phyloP scores from a whole-genome alignment of 2,329 filamentous ascomycete genomes.

The Tolypocladium guangdongense region DNA sequence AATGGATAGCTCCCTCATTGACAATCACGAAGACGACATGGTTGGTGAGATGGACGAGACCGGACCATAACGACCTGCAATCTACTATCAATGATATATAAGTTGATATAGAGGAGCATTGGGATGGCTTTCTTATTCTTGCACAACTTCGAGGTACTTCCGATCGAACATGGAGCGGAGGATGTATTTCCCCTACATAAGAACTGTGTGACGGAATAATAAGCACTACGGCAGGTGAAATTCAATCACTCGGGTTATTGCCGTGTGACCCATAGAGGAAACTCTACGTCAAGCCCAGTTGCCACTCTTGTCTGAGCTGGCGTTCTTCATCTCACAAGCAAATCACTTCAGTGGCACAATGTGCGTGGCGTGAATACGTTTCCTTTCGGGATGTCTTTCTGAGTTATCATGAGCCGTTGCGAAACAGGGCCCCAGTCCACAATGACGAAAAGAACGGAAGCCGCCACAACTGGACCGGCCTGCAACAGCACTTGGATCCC shows the following conservation, averaged over 20 bases:
- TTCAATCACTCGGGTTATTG: no score
- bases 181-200: no score
- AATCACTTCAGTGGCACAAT: background rate
- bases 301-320: background rate
- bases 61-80: background rate
- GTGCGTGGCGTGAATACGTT: background rate
- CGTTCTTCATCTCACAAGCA: background rate
- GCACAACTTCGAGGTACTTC: no score
- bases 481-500: background rate
- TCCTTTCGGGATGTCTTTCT: background rate
- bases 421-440: background rate
- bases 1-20: constrained; percentile 22
- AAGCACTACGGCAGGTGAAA: no score
- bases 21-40: constrained; percentile 4
- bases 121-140: no score
- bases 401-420: background rate
- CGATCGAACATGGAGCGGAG: no score
- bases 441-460: background rate
- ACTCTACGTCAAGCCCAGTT: no score
- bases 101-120: background rate
- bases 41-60: background rate
- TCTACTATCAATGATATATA: no score
- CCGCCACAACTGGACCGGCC: background rate
- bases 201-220: no score
- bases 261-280: no score